A percentile compares a stretch with the other conserved stretches of the same genome.
Evolutionary conservation across 129 eudicot species (phyloP).

Genomic region (Kitagawia praeruptora): DNA sequence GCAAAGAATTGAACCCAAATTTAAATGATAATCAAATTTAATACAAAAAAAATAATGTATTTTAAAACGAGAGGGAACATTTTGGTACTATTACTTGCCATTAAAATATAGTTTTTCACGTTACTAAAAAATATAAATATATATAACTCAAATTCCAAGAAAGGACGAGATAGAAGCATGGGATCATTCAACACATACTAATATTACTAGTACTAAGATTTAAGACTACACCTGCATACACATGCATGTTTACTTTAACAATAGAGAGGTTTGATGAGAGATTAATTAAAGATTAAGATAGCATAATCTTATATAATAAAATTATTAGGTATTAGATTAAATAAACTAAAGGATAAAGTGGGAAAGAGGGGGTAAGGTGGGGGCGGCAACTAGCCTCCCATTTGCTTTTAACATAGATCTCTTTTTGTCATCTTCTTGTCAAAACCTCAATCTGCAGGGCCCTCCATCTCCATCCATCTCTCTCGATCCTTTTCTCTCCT

Average conservation of each 20-base stretch:
- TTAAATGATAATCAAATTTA: no score
- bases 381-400: constrained; percentile 29
- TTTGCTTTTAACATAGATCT: constrained; percentile 34
- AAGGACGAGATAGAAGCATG: constrained; percentile 53
- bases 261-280: neutral
- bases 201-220: no score
- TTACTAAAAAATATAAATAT: no score
- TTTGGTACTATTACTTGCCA: no score
- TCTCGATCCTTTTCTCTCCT: constrained; percentile 9
- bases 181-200: constrained; percentile 20
- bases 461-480: constrained; percentile 27
- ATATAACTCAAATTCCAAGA: constrained; percentile 35
- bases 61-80: no score
- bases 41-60: no score
- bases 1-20: no score
- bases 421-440: constrained; percentile 51
- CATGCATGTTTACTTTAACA: neutral
- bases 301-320: constrained; percentile 24
- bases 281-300: constrained; percentile 28
- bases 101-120: no score
- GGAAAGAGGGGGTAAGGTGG: constrained; percentile 10
- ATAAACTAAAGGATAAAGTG: constrained; percentile 37
- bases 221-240: neutral
- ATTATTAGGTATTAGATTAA: neutral
- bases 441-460: constrained; percentile 37